Conservation (phyloP, 2,329 filamentous ascomycete genomes). For the Aureobasidium sp. region DNA sequence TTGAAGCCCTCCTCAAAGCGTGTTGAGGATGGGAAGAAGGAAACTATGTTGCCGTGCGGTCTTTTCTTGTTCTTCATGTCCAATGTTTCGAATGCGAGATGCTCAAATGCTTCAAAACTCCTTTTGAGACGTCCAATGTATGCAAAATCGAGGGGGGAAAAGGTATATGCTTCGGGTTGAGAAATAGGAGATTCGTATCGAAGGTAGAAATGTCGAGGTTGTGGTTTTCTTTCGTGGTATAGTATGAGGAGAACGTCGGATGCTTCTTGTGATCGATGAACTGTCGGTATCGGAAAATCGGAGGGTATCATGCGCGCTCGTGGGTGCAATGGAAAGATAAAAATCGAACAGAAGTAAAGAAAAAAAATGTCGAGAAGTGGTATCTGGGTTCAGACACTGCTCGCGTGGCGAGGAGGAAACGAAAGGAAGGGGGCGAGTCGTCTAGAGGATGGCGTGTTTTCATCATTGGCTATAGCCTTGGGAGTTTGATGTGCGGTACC, state of each 20-base stretch:
- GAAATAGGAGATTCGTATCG: not conserved
- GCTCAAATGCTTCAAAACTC: not conserved
- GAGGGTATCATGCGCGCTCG: conserved; percentile 7
- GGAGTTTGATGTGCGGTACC: not conserved
- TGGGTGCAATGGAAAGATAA: not conserved
- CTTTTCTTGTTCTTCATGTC: not conserved
- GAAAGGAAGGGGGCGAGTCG: not conserved
- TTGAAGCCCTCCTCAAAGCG: not conserved
- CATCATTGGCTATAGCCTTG: not conserved
- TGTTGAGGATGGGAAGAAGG: not conserved
- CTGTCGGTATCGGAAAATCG: not conserved
- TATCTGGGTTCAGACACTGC: not conserved
- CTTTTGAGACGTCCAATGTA: not conserved
- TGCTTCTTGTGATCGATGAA: not conserved
- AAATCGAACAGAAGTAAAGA: not conserved
- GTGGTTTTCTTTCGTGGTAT: not conserved
- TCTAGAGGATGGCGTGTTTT: not conserved
- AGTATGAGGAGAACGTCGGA: not conserved
- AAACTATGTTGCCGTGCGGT: not conserved
- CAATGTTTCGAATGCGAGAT: not conserved
- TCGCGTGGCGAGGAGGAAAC: not conserved
- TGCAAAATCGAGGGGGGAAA: not conserved
- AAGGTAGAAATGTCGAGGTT: not conserved
- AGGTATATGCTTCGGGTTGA: not conserved
- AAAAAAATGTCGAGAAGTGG: not conserved